Conservation (phyloP, 805 yeast genomes). For the Wickerhamiella dianesei region DNA sequence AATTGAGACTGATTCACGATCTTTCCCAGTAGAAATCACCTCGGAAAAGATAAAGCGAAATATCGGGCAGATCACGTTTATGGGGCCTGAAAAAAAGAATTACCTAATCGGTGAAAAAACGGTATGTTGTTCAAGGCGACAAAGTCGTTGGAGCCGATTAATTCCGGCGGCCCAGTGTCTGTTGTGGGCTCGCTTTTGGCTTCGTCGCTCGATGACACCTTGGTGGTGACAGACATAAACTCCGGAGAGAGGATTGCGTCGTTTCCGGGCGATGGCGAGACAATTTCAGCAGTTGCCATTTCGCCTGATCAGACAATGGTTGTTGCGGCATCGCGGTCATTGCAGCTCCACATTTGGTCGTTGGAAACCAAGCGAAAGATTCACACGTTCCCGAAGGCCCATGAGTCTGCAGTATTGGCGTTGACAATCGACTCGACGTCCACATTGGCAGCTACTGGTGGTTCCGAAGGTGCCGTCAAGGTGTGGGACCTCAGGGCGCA, state of each 20-base stretch:
- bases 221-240: constrained; percentile 50
- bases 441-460: constrained; percentile 81
- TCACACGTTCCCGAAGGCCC: constrained; percentile 27
- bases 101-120: not conserved
- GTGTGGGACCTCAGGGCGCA: constrained; percentile 90
- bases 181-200: constrained; percentile 52
- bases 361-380: constrained; percentile 5
- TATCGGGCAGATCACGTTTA: not conserved
- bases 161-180: constrained; percentile 74
- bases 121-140: constrained; percentile 18
- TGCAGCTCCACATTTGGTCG: constrained; percentile 57
- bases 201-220: constrained; percentile 66
- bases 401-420: constrained; percentile 67
- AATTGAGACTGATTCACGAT: too few relatives aligned
- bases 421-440: constrained; percentile 68
- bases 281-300: constrained; percentile 57
- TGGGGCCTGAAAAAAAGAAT: not conserved
- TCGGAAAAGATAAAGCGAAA: too few relatives aligned
- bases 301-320: constrained; percentile 63
- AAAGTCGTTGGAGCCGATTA: constrained; percentile 53
- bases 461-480: constrained; percentile 82
- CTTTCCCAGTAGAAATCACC: too few relatives aligned
- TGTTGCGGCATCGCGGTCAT: constrained; percentile 70
- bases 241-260: constrained; percentile 45
- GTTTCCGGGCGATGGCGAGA: constrained; percentile 75